Percentiles rank a stretch among this genome's conserved stretches.
Evolutionary conservation across 164 flowering plant species (phyloP).

Genomic region (Taxillus chinensis): DNA sequence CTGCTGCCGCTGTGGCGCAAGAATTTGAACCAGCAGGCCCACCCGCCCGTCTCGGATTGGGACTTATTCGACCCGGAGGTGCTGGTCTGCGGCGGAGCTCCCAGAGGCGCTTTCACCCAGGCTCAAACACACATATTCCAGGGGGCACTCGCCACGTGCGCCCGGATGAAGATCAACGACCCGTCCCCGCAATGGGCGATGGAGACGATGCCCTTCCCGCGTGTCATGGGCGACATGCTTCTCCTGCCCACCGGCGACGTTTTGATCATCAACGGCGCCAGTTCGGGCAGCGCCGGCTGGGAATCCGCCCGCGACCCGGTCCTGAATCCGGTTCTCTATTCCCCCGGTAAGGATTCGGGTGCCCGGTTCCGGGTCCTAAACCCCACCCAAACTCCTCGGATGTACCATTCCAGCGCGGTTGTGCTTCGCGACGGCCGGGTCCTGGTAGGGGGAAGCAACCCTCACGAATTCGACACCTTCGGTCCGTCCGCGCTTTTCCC

Average conservation of each 20-base stretch:
- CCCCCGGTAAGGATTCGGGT: constrained; percentile 16
- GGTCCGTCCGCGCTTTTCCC: constrained; percentile 23
- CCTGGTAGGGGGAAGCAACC: constrained; percentile 48
- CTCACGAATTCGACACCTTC: constrained; percentile 26
- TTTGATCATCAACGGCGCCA: constrained; percentile 35
- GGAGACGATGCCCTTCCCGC: constrained; percentile 37
- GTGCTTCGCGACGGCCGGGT: constrained; percentile 42
- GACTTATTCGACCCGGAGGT: constrained; percentile 26
- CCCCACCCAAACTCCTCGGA: constrained; percentile 26
- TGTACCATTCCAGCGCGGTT: constrained; percentile 40
- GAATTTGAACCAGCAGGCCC: neutral
- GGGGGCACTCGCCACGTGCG: constrained; percentile 35
- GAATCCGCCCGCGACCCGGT: constrained; percentile 35
- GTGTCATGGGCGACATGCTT: constrained; percentile 55
- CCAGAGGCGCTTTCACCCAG: constrained; percentile 20
- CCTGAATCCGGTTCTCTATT: constrained; percentile 26
- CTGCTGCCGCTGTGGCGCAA: constrained; percentile 40
- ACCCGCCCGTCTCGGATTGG: no score
- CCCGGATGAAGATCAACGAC: constrained; percentile 31
- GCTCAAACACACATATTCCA: constrained; percentile 14
- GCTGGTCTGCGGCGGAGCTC: constrained; percentile 51
- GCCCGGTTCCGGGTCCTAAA: constrained; percentile 23
- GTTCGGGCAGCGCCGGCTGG: constrained; percentile 37
- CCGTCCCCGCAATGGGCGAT: constrained; percentile 33
- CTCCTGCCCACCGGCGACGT: constrained; percentile 41